Conservation (phyloP, 257 asterid species). For the Hygrophila difformis region DNA sequence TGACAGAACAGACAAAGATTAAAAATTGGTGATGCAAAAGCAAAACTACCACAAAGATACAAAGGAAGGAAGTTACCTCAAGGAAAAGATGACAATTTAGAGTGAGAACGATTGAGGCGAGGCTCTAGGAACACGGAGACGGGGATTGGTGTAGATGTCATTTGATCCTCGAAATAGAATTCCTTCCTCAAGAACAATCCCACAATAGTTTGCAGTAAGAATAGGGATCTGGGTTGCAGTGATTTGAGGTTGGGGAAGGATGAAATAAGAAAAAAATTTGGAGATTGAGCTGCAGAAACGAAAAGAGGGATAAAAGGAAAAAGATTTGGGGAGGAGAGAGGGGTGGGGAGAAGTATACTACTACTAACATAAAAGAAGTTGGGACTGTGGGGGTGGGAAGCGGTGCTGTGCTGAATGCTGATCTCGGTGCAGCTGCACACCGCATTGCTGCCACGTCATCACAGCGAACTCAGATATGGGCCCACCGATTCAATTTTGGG, state of each 20-base stretch:
- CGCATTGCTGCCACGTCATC: conserved; percentile 24
- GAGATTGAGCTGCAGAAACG: too few species aligned
- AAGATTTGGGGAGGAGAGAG: too few species aligned
- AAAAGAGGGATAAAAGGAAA: too few species aligned
- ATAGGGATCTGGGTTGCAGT: conserved; percentile 31
- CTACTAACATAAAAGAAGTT: too few species aligned
- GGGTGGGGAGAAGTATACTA: too few species aligned
- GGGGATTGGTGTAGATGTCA: conserved; percentile 14
- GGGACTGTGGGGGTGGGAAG: too few species aligned
- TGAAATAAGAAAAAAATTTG: too few species aligned
- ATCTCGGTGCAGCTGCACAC: conserved; percentile 37
- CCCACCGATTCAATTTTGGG: neutral
- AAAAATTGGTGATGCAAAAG: conserved; percentile 16
- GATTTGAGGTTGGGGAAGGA: conserved; percentile 21
- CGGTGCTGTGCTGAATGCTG: too few species aligned
- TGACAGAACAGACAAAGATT: conserved; percentile 13
- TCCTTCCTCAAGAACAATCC: neutral
- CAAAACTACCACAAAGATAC: conserved; percentile 9
- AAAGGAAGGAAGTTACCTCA: conserved; percentile 22
- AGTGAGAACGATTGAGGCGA: conserved; percentile 13
- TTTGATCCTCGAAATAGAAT: neutral
- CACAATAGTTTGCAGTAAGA: conserved; percentile 13
- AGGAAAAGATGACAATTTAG: conserved; percentile 3
- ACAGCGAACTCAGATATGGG: conserved; percentile 8
- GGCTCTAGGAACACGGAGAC: neutral